Percentiles rank a stretch among this genome's conserved stretches.
phyloP scores from a whole-genome alignment of 257 asterid genomes.

The Nicotiana otophora region DNA sequence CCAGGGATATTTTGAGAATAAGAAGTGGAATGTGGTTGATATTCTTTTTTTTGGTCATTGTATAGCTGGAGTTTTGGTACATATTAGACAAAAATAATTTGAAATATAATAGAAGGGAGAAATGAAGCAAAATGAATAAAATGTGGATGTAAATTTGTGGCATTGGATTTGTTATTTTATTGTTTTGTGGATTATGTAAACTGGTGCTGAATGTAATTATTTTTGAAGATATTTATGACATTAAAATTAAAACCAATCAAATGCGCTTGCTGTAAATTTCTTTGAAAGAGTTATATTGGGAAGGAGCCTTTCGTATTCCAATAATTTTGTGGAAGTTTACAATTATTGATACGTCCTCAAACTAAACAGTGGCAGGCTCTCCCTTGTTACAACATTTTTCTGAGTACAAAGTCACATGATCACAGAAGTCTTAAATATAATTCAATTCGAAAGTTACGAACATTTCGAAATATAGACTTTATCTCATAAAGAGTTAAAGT shows the following conservation, averaged over 20 bases:
- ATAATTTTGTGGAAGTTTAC: neutral
- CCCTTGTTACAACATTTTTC: neutral
- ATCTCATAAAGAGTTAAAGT: too few relatives aligned
- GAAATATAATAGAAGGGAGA: neutral
- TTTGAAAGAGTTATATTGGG: neutral
- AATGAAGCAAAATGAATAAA: neutral
- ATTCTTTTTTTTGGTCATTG: neutral
- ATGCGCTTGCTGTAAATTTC: neutral
- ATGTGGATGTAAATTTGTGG: neutral
- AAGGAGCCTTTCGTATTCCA: neutral
- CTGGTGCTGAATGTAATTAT: neutral
- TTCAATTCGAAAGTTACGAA: too few relatives aligned
- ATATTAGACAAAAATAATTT: neutral
- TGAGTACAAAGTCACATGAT: neutral
- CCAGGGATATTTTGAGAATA: neutral
- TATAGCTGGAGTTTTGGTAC: constrained; percentile 1
- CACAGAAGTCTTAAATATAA: neutral
- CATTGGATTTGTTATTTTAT: neutral
- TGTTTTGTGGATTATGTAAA: neutral
- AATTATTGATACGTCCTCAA: neutral
- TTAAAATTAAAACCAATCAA: neutral
- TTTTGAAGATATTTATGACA: neutral
- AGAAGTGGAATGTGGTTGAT: neutral
- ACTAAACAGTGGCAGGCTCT: neutral
- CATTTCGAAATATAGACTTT: too few relatives aligned